A percentile compares a stretch with the other conserved stretches of the same genome.
Evolutionary conservation across 2,329 filamentous ascomycete species (phyloP).

Genomic region (Nemania sp.): DNA sequence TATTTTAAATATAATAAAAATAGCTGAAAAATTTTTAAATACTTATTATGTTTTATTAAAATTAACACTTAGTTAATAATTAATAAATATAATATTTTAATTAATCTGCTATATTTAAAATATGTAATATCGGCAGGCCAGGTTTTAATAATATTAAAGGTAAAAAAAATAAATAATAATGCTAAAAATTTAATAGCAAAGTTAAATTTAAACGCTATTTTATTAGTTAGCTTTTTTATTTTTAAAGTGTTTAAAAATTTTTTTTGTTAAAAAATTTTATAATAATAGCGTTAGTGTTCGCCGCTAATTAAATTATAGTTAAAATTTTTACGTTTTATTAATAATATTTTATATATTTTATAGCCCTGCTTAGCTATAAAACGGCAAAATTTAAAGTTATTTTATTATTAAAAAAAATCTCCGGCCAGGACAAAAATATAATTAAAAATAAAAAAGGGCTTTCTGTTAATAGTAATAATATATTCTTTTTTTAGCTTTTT

Average conservation of each 20-base stretch:
- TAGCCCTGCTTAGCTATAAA: slow-evolving; percentile 10
- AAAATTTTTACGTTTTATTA: slow-evolving; percentile 11
- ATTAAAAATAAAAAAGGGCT: slow-evolving; percentile 1
- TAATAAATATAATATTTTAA: slow-evolving; percentile 19
- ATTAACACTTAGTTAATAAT: slow-evolving; percentile 19
- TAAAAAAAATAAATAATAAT: slow-evolving; percentile 5
- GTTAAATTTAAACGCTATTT: not conserved
- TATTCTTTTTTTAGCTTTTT: slow-evolving; percentile 10
- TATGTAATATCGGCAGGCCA: slow-evolving; percentile 5
- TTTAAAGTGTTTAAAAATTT: slow-evolving; percentile 2
- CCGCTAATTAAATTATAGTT: slow-evolving; percentile 15
- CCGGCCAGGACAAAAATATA: slow-evolving; percentile 14
- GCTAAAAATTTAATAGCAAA: not conserved
- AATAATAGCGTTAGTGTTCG: slow-evolving; percentile 14
- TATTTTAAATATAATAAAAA: slow-evolving; percentile 15
- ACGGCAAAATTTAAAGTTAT: slow-evolving; percentile 6
- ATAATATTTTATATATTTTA: slow-evolving; percentile 16
- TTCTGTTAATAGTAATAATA: slow-evolving; percentile 8
- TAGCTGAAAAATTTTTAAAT: slow-evolving; percentile 6
- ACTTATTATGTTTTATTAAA: slow-evolving; percentile 12
- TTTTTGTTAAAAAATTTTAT: slow-evolving; percentile 13
- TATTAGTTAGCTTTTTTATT: slow-evolving; percentile 2
- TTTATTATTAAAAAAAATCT: slow-evolving; percentile 18
- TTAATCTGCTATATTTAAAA: slow-evolving; percentile 13
- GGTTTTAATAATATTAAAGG: slow-evolving; percentile 18